phyloP scores from a whole-genome alignment of 163 green algal species.

The Chloromonas sp. region DNA sequence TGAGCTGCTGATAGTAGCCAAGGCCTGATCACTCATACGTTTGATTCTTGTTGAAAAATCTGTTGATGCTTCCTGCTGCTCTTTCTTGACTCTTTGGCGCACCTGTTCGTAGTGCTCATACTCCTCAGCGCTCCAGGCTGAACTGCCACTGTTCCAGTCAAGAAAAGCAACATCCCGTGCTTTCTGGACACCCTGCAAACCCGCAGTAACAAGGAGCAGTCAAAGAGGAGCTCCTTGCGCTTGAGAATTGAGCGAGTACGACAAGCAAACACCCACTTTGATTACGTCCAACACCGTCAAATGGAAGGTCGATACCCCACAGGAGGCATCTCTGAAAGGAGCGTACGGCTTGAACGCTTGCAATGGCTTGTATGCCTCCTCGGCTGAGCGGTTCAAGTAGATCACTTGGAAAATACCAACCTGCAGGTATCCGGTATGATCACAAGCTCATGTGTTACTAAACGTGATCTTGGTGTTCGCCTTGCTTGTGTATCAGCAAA shows the following conservation, averaged over 20 bases:
- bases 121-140: conserved; percentile 74
- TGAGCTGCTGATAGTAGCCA: no score
- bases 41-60: no score
- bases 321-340: conserved; percentile 84
- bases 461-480: not conserved
- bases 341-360: conserved; percentile 59
- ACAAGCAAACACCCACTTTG: conserved; percentile 18
- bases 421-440: conserved; percentile 21
- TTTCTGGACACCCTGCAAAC: conserved; percentile 60
- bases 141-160: conserved; percentile 61
- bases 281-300: conserved; percentile 61
- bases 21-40: no score
- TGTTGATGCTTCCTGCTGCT: no score
- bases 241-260: no score
- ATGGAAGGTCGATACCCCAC: conserved; percentile 68
- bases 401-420: conserved; percentile 78
- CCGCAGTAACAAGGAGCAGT: not conserved
- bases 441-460: not conserved
- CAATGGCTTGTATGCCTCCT: conserved; percentile 66
- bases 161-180: conserved; percentile 77
- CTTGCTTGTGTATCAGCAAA: not conserved
- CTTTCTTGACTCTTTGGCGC: not conserved
- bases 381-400: conserved; percentile 50
- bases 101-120: conserved; percentile 92
- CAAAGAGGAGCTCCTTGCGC: no score